Evolutionary conservation across 768 basidiomycete genomes (phyloP).

Genomic region (Kwoniella botswanensis): DNA sequence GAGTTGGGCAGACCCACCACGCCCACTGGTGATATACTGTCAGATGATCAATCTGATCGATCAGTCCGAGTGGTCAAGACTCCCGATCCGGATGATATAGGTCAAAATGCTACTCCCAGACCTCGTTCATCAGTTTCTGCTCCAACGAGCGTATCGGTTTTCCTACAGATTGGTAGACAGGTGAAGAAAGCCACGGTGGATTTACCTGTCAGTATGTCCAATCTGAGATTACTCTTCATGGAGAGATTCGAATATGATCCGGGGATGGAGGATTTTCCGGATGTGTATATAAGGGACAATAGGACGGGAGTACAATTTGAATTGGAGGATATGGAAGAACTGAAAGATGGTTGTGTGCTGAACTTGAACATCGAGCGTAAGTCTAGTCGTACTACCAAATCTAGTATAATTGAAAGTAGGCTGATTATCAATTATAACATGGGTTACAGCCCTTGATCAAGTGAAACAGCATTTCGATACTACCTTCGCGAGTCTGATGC

Average conservation of each 20-base stretch:
- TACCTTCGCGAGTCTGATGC: constrained; percentile 81
- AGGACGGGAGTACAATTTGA: constrained; percentile 93
- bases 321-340: constrained; percentile 90
- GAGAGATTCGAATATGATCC: constrained; percentile 95
- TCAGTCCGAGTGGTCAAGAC: constrained; percentile 31
- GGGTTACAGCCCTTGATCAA: constrained; percentile 81
- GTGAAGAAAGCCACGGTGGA: constrained; percentile 85
- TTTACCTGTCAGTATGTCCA: constrained; percentile 68
- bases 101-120: constrained; percentile 25
- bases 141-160: constrained; percentile 67
- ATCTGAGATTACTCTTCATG: constrained; percentile 83
- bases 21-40: constrained; percentile 4
- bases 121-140: constrained; percentile 10
- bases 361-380: constrained; percentile 95
- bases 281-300: constrained; percentile 92
- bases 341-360: constrained; percentile 83
- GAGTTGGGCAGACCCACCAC: constrained; percentile 10
- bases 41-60: constrained; percentile 19
- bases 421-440: background rate
- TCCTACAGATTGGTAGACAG: constrained; percentile 85
- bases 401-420: background rate
- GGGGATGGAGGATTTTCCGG: constrained; percentile 88
- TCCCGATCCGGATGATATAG: constrained; percentile 36
- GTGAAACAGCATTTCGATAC: constrained; percentile 97
- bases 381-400: constrained; percentile 56